phyloP scores from a whole-genome alignment of 257 asterid genomes.

The Mentha longifolia region DNA sequence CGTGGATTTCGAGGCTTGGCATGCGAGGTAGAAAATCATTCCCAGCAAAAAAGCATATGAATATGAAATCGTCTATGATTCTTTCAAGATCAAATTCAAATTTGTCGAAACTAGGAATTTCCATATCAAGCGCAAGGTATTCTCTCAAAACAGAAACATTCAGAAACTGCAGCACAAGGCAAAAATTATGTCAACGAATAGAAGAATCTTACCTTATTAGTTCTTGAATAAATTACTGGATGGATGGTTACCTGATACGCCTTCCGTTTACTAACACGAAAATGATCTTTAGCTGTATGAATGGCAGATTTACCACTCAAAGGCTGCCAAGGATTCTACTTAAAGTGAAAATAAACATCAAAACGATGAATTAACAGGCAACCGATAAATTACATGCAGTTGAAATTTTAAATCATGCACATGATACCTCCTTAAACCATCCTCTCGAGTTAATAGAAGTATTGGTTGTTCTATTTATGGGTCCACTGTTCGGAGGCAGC shows the following conservation, averaged over 20 bases:
- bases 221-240: too few relatives aligned
- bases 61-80: conserved; percentile 59
- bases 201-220: too few relatives aligned
- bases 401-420: background rate
- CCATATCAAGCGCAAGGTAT: conserved; percentile 55
- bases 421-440: conserved; percentile 9
- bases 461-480: background rate
- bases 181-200: too few relatives aligned
- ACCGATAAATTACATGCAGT: background rate
- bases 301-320: background rate
- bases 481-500: background rate
- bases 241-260: too few relatives aligned
- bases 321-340: conserved; percentile 13
- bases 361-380: background rate
- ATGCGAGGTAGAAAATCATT: conserved; percentile 72
- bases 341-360: background rate
- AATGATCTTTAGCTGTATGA: background rate
- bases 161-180: too few relatives aligned
- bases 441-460: background rate
- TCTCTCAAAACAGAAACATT: conserved; percentile 60
- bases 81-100: conserved; percentile 50
- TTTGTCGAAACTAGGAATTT: conserved; percentile 37
- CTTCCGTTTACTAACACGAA: background rate
- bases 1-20: conserved; percentile 60
- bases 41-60: conserved; percentile 66